Evolutionary conservation across 2,329 filamentous ascomycete genomes (phyloP).

Genomic region (Fusarium poae): DNA sequence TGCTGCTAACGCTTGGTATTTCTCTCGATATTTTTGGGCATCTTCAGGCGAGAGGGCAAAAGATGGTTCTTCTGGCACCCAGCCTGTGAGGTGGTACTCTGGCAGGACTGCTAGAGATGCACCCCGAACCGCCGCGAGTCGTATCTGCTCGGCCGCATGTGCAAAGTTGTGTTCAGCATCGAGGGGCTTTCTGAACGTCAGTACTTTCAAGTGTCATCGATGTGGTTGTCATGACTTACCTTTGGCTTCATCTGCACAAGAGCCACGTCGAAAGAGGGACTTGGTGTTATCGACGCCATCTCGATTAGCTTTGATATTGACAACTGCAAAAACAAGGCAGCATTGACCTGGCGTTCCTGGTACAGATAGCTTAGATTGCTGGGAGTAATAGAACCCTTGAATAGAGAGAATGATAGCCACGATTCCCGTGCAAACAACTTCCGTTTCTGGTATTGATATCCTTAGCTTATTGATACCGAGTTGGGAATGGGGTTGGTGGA

Average conservation of each 20-base stretch:
- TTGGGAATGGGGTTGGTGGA: slow-evolving; percentile 26
- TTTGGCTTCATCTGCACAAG: slow-evolving; percentile 44
- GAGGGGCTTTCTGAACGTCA: slow-evolving; percentile 36
- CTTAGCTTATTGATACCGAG: slow-evolving; percentile 29
- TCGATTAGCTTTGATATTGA: slow-evolving; percentile 3
- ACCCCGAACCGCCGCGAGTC: slow-evolving; percentile 28
- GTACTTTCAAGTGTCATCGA: background rate
- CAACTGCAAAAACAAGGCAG: slow-evolving; percentile 1
- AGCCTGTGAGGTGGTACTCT: slow-evolving; percentile 82
- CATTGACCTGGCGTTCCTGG: background rate
- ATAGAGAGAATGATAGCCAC: slow-evolving; percentile 2
- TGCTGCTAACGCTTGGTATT: slow-evolving; percentile 73
- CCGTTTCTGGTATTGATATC: slow-evolving; percentile 18
- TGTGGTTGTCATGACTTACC: slow-evolving; percentile 6
- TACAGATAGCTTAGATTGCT: slow-evolving; percentile 5
- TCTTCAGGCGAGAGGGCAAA: slow-evolving; percentile 68
- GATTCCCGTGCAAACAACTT: slow-evolving; percentile 10
- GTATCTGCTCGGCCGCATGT: slow-evolving; percentile 36
- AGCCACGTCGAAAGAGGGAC: slow-evolving; percentile 36
- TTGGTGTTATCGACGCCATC: slow-evolving; percentile 28
- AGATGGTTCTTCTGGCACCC: slow-evolving; percentile 71
- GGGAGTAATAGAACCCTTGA: background rate
- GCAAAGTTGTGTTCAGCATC: slow-evolving; percentile 41
- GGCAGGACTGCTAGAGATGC: slow-evolving; percentile 70
- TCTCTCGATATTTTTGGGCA: slow-evolving; percentile 66